phyloP scores from a whole-genome alignment of 768 basidiomycete genomes.

The Infundibulicybe gibba region DNA sequence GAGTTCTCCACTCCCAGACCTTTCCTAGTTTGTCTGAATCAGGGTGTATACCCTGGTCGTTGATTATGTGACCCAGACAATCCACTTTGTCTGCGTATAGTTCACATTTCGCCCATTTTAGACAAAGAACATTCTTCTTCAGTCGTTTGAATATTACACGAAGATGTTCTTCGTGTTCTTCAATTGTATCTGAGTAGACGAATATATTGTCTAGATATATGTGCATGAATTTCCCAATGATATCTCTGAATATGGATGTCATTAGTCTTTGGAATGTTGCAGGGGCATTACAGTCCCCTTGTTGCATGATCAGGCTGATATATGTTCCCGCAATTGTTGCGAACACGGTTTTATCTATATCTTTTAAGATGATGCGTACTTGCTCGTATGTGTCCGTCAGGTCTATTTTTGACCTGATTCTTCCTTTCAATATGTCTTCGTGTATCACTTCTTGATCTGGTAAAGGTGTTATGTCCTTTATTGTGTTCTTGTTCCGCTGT shows the following conservation, averaged over 20 bases:
- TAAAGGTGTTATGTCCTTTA: slow-evolving; percentile 33
- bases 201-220: slow-evolving; percentile 38
- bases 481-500: slow-evolving; percentile 36
- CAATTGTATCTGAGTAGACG: slow-evolving; percentile 1
- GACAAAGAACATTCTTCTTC: slow-evolving; percentile 20
- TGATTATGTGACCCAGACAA: slow-evolving; percentile 37
- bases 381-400: slow-evolving; percentile 40
- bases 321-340: slow-evolving; percentile 33
- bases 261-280: slow-evolving; percentile 43
- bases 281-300: slow-evolving; percentile 42
- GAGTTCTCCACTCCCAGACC: slow-evolving; percentile 29
- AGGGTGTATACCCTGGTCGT: slow-evolving; percentile 30
- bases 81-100: slow-evolving; percentile 24
- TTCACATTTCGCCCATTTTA: slow-evolving; percentile 29
- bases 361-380: slow-evolving; percentile 22
- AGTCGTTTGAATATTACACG: slow-evolving; percentile 24
- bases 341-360: slow-evolving; percentile 29
- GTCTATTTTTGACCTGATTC: slow-evolving; percentile 34
- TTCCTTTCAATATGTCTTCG: slow-evolving; percentile 26
- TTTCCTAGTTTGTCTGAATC: slow-evolving; percentile 29
- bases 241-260: slow-evolving; percentile 32
- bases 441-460: slow-evolving; percentile 32
- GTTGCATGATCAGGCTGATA: slow-evolving; percentile 35
- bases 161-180: slow-evolving; percentile 33
- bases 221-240: slow-evolving; percentile 33